phyloP scores from a whole-genome alignment of 2,329 filamentous ascomycete genomes.

The Arthroderma sp. region DNA sequence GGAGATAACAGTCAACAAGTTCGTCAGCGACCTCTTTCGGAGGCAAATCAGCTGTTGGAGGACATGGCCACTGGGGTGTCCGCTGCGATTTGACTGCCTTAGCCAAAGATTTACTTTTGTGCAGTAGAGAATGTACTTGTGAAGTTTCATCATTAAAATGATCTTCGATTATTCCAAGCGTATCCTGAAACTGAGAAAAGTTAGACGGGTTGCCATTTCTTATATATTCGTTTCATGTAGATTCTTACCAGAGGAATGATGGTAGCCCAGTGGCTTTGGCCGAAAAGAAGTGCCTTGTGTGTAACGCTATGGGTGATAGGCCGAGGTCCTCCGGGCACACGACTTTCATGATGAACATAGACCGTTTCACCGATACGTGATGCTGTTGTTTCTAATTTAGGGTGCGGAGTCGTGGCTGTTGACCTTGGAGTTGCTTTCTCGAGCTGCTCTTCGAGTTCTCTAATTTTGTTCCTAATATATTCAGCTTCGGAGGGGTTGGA shows the following conservation, averaged over 20 bases:
- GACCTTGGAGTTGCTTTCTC: conserved; percentile 15
- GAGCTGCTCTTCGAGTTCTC: conserved; percentile 34
- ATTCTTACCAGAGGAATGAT: conserved; percentile 31
- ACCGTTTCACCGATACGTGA: conserved; percentile 33
- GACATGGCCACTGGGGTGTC: conserved; percentile 8
- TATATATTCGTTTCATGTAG: conserved; percentile 11
- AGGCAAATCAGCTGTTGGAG: conserved; percentile 33
- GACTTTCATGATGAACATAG: conserved; percentile 29
- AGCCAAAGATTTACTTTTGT: conserved; percentile 39
- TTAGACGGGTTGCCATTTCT: background rate
- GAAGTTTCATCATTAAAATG: conserved; percentile 20
- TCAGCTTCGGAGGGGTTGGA: too few species aligned
- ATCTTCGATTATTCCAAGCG: conserved; percentile 13
- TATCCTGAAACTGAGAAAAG: conserved; percentile 21
- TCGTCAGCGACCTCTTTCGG: conserved; percentile 32
- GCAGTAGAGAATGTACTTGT: conserved; percentile 22
- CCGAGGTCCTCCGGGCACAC: conserved; percentile 18
- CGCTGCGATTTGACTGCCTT: conserved; percentile 35
- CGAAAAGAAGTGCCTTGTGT: conserved; percentile 43
- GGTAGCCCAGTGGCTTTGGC: conserved; percentile 41
- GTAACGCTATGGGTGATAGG: conserved; percentile 32
- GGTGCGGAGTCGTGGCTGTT: conserved; percentile 11
- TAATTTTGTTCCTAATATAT: conserved; percentile 22
- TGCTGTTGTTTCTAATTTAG: conserved; percentile 25
- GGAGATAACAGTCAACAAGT: conserved; percentile 42